phyloP scores from a whole-genome alignment of 1,139 yeast genomes.

The Saccharomycopsis phalli region DNA sequence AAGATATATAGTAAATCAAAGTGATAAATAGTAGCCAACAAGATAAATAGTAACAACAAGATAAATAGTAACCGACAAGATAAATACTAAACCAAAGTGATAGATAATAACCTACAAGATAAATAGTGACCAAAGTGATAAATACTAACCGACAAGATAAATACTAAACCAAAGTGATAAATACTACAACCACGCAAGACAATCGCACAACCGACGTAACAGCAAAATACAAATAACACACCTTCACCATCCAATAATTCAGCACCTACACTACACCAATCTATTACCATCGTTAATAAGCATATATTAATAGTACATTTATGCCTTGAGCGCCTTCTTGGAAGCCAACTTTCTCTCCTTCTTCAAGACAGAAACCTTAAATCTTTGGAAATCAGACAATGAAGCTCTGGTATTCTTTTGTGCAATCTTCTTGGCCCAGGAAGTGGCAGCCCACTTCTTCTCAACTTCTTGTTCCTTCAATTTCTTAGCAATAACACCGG shows the following conservation, averaged over 20 bases:
- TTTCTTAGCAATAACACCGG: conserved; percentile 79
- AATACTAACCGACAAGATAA: too few species aligned
- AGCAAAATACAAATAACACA: neutral
- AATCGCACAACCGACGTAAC: neutral
- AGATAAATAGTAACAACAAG: too few species aligned
- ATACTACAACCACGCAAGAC: neutral
- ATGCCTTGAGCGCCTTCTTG: conserved; percentile 56
- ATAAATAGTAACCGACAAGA: too few species aligned
- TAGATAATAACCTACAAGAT: too few species aligned
- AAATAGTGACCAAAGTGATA: too few species aligned
- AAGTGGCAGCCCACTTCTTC: conserved; percentile 84
- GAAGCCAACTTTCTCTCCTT: conserved; percentile 95
- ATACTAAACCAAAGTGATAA: too few species aligned
- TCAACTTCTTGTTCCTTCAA: conserved; percentile 89
- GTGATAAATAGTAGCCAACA: too few species aligned
- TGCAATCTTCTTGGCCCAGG: conserved; percentile 98
- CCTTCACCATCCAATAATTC: too few species aligned
- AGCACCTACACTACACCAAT: too few species aligned
- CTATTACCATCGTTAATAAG: neutral
- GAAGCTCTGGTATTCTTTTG: conserved; percentile 87
- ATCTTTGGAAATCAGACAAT: conserved; percentile 96
- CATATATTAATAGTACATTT: conserved; percentile 1
- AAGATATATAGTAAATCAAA: too few species aligned
- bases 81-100: too few species aligned
- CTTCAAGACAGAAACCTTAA: conserved; percentile 96